phyloP scores from a whole-genome alignment of 345 rosid genomes.

The Eucalyptus viminalis region DNA sequence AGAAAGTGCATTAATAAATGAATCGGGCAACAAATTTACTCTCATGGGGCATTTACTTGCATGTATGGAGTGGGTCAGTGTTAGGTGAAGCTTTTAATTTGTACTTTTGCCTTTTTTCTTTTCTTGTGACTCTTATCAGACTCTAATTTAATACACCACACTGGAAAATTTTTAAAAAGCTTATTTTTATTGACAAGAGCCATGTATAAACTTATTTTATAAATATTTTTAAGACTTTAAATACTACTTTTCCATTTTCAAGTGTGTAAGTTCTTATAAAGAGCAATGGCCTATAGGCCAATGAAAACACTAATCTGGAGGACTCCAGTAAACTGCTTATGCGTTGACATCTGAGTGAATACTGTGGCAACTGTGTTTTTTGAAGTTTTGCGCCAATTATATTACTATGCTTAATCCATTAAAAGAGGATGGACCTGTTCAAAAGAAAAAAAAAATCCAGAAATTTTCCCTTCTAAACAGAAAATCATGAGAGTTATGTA shows the following conservation, averaged over 20 bases:
- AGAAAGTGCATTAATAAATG: background rate
- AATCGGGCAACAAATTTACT: background rate
- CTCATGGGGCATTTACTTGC: background rate
- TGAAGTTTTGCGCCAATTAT: background rate
- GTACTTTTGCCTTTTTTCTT: background rate
- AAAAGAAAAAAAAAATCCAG: background rate
- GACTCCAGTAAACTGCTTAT: background rate
- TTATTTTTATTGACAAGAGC: background rate
- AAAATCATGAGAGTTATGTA: background rate
- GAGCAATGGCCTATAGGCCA: background rate
- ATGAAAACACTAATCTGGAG: background rate
- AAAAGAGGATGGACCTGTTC: background rate
- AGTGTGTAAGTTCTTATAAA: background rate
- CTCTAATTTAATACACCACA: background rate
- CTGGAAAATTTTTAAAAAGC: background rate
- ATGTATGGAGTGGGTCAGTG: background rate
- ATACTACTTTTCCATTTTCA: background rate
- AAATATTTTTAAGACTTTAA: background rate
- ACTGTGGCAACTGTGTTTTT: background rate
- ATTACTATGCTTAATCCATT: background rate
- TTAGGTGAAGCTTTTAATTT: background rate
- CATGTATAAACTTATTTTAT: background rate
- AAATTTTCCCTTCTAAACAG: background rate
- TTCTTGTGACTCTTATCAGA: background rate
- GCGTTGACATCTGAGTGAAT: background rate